These are phyloP conservation scores for Tetrapisispora pingtungensis DNA, from an alignment of 805 yeast genomes.

Conservation along the genomic window DNA sequence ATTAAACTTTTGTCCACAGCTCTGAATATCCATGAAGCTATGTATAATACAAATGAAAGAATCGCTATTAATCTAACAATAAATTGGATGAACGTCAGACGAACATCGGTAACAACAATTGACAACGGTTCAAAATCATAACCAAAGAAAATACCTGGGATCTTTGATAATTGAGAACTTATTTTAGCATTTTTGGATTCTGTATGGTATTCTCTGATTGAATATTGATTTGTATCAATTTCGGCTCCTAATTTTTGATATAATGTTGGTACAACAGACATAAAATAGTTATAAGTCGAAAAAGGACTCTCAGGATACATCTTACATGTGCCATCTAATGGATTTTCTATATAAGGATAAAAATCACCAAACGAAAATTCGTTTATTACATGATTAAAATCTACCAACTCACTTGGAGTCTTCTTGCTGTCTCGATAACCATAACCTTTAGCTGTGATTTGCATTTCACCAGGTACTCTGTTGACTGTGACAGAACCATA, in stretches of 20 bases:
- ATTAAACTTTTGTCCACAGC: conserved; percentile 44
- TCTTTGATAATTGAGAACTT: conserved; percentile 12
- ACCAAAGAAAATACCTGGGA: conserved; percentile 74
- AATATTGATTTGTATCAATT: conserved; percentile 78
- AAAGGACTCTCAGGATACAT: conserved; percentile 36
- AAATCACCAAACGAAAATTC: conserved; percentile 89
- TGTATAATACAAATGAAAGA: conserved; percentile 67
- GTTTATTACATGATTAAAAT: conserved; percentile 74
- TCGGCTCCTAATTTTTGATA: conserved; percentile 60
- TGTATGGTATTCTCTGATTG: conserved; percentile 50
- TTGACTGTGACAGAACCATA: conserved; percentile 78
- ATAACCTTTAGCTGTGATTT: conserved; percentile 66
- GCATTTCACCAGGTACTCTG: conserved; percentile 77
- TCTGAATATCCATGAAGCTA: conserved; percentile 56
- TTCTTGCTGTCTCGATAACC: conserved; percentile 42
- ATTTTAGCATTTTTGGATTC: conserved; percentile 12
- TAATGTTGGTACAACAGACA: conserved; percentile 77
- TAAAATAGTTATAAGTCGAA: conserved; percentile 51
- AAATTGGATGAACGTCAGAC: conserved; percentile 72
- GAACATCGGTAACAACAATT: conserved; percentile 53
- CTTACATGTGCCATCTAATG: conserved; percentile 71
- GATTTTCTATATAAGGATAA: conserved; percentile 77
- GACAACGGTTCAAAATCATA: conserved; percentile 86
- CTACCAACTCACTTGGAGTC: conserved; percentile 42
- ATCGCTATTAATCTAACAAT: conserved; percentile 70